Evolutionary conservation across 176 grass and related monocot genomes (phyloP), one percentile per base, ranked within the genome.

Genomic region (Zea luxurians): DNA sequence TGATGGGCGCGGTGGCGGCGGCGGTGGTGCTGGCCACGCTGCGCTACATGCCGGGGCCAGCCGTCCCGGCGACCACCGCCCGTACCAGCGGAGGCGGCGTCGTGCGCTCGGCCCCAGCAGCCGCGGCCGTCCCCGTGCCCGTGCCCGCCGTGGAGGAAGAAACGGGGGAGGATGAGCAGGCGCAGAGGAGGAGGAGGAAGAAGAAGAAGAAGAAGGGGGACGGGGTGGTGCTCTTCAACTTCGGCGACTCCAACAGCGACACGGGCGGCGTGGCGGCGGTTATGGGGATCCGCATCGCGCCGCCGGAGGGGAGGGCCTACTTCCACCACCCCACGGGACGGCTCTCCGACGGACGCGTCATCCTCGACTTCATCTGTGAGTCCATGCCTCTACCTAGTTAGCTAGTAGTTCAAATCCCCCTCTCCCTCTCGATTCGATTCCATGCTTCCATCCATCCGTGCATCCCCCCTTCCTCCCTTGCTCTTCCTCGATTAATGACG

Each of bases 331-430:
- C 91, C 72, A 93, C 91, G 0, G 91, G 91, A 0, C 11, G 91
- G 0, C 87, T 89, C 86, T 90, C 79, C 82, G 94, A 97, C 73
- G 94, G 94, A 76, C 91, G 94, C 82, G 88, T 97, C 78, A 44
- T 97, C 84, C 88, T 97, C 72, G 94, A 97, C 58, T 97, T 97
- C 67, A 88, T 97, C 64, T 93, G 94, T 93, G 75, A 90, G 93
- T 86, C 10, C 27, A 1, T 4, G 4, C 0, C 7, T 49, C 9
- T 4, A 8, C 16, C 12, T n/a, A 37, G 38, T 1, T 40, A 21
- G 12, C 37, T 18, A 1, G 13, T 7, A 9, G 8, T 10, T 27
- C 58, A 27, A 11, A 34, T 34, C 9, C 8, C 8, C 58, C 5
- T 4, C n/a, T 20, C 20, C 17, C n/a, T 1, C 9, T 35, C 21